These are phyloP conservation scores for Phytopythium kandeliae DNA, from an alignment of 352 stramenopile genomes.

Conservation along the genomic window DNA sequence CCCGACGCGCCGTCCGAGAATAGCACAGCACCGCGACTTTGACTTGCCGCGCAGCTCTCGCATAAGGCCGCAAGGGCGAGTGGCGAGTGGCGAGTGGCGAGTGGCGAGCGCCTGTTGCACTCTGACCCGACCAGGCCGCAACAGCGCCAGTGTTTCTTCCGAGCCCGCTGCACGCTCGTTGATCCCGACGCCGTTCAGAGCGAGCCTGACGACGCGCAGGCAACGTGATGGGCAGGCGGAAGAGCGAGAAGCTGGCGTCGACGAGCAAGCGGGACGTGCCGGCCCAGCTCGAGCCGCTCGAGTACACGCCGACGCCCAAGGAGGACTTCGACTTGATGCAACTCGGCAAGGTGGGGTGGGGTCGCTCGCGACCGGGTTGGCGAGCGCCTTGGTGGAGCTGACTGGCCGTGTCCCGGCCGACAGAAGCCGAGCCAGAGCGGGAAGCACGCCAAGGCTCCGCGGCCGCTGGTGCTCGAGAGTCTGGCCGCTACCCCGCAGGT, in stretches of 20 bases:
- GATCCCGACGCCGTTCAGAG: not conserved
- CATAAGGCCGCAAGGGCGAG: not conserved
- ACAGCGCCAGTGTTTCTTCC: too few species aligned
- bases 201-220: not conserved
- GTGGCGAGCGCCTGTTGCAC: too few species aligned
- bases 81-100: too few species aligned
- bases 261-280: constrained; percentile 32
- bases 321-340: constrained; percentile 51
- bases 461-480: constrained; percentile 56
- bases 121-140: too few species aligned
- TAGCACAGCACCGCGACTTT: too few species aligned
- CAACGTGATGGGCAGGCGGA: constrained; percentile 20
- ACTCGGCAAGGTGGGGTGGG: constrained; percentile 35
- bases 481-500: constrained; percentile 35
- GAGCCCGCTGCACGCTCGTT: not conserved
- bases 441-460: constrained; percentile 40
- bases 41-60: too few species aligned
- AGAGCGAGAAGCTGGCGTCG: constrained; percentile 29
- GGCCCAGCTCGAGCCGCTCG: constrained; percentile 50
- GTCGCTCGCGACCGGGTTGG: not conserved
- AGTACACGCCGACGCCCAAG: constrained; percentile 56
- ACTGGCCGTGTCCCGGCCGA: not conserved
- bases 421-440: constrained; percentile 36
- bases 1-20: not conserved
- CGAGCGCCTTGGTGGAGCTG: not conserved